Conservation (phyloP, 352 stramenopile genomes). For the Phytophthora colocasiae region DNA sequence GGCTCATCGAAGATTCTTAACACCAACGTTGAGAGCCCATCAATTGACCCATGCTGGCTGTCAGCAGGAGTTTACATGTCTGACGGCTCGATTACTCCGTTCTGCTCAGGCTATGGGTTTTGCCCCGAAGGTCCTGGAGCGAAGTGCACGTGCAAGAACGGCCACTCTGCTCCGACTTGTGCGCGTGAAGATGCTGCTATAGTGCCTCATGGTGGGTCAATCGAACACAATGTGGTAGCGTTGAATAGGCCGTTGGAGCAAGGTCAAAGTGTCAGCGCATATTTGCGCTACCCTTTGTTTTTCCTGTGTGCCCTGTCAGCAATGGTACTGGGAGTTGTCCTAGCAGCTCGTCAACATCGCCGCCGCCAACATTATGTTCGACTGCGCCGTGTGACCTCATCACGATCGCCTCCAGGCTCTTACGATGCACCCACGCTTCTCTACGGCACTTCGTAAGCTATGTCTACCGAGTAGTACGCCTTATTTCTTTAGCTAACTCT, state of each 20-base stretch:
- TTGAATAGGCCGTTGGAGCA: constrained; percentile 5
- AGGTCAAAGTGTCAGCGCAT: constrained; percentile 6
- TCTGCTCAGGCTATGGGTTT: constrained; percentile 76
- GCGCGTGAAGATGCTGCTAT: constrained; percentile 53
- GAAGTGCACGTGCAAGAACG: constrained; percentile 66
- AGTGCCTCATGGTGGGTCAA: constrained; percentile 26
- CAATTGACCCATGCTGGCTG: constrained; percentile 85
- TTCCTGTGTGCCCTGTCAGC: constrained; percentile 36
- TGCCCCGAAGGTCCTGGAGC: constrained; percentile 70
- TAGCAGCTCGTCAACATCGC: constrained; percentile 23
- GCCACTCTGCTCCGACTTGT: constrained; percentile 42
- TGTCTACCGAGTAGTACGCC: not conserved
- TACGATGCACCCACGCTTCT: constrained; percentile 5
- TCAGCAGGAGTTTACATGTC: constrained; percentile 62
- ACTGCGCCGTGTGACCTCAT: constrained; percentile 1
- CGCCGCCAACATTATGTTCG: constrained; percentile 20
- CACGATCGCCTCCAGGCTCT: not conserved
- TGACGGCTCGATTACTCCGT: constrained; percentile 63
- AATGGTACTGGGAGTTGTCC: constrained; percentile 23
- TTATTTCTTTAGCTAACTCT: not conserved
- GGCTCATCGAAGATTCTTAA: constrained; percentile 1
- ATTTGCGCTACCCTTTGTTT: constrained; percentile 32
- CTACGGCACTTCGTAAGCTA: constrained; percentile 32
- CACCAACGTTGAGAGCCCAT: constrained; percentile 38
- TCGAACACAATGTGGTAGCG: not conserved